Conservation (phyloP, 2,329 filamentous ascomycete genomes). For the Daldinia sp. region DNA sequence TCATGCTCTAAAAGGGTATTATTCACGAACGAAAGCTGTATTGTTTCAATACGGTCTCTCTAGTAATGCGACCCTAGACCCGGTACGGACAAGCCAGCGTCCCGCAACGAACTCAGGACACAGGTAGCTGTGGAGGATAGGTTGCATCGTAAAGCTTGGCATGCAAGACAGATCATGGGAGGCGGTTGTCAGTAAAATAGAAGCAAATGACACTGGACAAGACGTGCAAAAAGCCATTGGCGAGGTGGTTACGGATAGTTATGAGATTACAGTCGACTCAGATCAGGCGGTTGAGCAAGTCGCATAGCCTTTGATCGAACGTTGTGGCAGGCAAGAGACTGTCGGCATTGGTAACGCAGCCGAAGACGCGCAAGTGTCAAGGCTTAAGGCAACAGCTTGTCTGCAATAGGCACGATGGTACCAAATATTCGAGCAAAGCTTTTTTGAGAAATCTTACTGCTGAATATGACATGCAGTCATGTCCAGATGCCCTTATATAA, state of each 20-base stretch:
- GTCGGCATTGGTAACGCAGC: constrained; percentile 10
- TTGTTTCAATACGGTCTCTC: constrained; percentile 33
- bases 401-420: constrained; percentile 12
- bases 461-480: constrained; percentile 31
- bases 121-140: constrained; percentile 30
- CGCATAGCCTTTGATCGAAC: constrained; percentile 11
- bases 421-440: constrained; percentile 9
- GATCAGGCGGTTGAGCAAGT: constrained; percentile 13
- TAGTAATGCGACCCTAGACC: constrained; percentile 32
- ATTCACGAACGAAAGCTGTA: constrained; percentile 27
- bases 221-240: not conserved
- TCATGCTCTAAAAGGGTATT: constrained; percentile 34
- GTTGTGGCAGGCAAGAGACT: constrained; percentile 14
- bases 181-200: constrained; percentile 19
- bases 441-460: constrained; percentile 21
- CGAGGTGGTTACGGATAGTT: constrained; percentile 5
- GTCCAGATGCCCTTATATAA: constrained; percentile 29
- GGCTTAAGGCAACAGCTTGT: constrained; percentile 6
- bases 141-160: constrained; percentile 43
- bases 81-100: constrained; percentile 26
- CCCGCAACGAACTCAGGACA: constrained; percentile 24
- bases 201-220: constrained; percentile 12
- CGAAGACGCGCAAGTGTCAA: constrained; percentile 4
- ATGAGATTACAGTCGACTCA: constrained; percentile 16
- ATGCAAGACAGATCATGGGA: constrained; percentile 40